These are phyloP conservation scores for Trichosporon ovoides DNA, from an alignment of 1,284 basidiomycete genomes.

Conservation along the genomic window DNA sequence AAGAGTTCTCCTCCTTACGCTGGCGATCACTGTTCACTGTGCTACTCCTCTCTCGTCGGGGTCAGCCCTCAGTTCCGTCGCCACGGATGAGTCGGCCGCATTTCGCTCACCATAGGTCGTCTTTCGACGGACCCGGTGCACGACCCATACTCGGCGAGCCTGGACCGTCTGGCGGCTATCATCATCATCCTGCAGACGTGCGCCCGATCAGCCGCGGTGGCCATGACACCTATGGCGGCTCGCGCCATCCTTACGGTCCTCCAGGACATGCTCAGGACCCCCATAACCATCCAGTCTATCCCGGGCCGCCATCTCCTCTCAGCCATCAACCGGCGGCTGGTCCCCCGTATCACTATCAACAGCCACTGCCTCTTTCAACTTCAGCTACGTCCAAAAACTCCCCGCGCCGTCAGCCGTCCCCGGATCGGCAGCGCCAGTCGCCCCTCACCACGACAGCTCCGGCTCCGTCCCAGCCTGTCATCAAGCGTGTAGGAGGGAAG, in stretches of 20 bases:
- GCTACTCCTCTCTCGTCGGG: not conserved
- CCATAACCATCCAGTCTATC: not conserved
- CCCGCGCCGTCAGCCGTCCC: not conserved
- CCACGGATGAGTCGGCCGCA: conserved; percentile 3
- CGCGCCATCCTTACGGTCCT: not conserved
- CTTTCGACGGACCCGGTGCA: conserved; percentile 27
- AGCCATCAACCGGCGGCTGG: not conserved
- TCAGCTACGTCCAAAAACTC: not conserved
- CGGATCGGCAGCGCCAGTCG: not conserved
- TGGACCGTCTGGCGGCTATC: conserved; percentile 8
- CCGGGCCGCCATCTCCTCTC: not conserved
- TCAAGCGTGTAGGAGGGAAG: conserved; percentile 30
- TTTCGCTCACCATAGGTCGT: conserved; percentile 4
- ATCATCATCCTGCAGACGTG: not conserved
- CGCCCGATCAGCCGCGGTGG: not conserved
- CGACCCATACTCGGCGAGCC: conserved; percentile 23
- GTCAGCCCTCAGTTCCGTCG: not conserved
- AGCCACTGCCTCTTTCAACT: not conserved
- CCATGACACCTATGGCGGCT: not conserved
- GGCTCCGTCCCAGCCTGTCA: conserved; percentile 1
- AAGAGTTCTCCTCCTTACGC: not conserved
- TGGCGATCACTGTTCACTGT: not conserved
- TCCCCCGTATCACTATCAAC: not conserved
- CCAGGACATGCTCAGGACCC: not conserved
- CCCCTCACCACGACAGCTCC: conserved; percentile 1